Percentiles rank a stretch among this genome's conserved stretches.
These are phyloP conservation scores for Backusella australiensis DNA, from an alignment of 192 early-diverging fungal genomes.

Conservation along the genomic window DNA sequence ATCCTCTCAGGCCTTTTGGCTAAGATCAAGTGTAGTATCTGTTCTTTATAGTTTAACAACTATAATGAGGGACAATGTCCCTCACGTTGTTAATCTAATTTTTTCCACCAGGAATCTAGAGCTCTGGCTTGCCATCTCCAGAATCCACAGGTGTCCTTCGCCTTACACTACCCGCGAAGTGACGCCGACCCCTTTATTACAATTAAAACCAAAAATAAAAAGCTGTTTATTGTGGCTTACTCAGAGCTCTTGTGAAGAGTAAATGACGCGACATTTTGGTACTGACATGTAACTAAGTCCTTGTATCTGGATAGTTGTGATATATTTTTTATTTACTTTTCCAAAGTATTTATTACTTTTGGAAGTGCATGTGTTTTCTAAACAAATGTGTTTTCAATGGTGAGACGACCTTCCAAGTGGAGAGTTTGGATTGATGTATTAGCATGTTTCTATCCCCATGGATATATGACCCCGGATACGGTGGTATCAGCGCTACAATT, in stretches of 20 bases:
- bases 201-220: constrained; percentile 14
- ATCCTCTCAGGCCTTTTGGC: constrained; percentile 84
- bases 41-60: constrained; percentile 76
- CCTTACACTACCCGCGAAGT: constrained; percentile 61
- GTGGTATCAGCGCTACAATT: too few species aligned
- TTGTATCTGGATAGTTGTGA: background rate
- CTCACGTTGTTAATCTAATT: constrained; percentile 59
- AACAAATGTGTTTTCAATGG: too few species aligned
- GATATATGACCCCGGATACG: too few species aligned
- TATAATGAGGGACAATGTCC: constrained; percentile 49
- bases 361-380: background rate
- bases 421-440: too few species aligned
- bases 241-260: background rate
- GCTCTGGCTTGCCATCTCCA: constrained; percentile 48
- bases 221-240: background rate
- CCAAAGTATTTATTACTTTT: background rate
- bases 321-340: background rate
- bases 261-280: background rate
- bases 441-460: too few species aligned
- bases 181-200: constrained; percentile 42
- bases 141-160: constrained; percentile 59
- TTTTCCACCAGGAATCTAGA: constrained; percentile 42
- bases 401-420: too few species aligned
- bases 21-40: constrained; percentile 93
- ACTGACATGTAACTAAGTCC: background rate